Percentiles rank a stretch among this genome's conserved stretches.
phyloP scores from a whole-genome alignment of 768 basidiomycete genomes.

The Macrolepiota dolichaula region DNA sequence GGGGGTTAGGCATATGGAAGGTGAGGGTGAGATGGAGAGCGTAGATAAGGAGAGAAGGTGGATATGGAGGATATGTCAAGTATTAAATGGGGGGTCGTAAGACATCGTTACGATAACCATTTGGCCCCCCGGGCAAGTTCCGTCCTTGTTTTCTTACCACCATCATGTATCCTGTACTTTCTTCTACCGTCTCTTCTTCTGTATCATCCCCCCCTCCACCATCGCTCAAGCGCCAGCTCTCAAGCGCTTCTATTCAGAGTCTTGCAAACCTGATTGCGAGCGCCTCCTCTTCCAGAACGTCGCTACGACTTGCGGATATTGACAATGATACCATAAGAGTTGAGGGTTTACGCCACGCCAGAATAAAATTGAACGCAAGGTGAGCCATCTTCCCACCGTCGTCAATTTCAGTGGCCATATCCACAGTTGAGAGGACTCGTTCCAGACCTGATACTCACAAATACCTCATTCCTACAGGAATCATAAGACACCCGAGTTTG shows the following conservation, averaged over 20 bases:
- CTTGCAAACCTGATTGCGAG: conserved; percentile 26
- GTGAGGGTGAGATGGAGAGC: not conserved
- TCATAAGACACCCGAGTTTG: conserved; percentile 59
- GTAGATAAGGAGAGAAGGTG: not conserved
- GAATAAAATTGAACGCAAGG: conserved; percentile 62
- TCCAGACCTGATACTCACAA: conserved; percentile 18
- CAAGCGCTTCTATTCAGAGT: conserved; percentile 31
- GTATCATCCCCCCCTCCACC: conserved; percentile 8
- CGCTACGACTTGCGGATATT: conserved; percentile 31
- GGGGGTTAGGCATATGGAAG: not conserved
- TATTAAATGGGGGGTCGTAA: not conserved
- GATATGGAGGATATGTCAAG: not conserved
- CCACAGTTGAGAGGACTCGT: conserved; percentile 25
- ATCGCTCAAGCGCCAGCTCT: conserved; percentile 22
- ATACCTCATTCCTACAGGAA: conserved; percentile 46
- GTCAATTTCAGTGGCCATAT: conserved; percentile 24
- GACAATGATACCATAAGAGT: conserved; percentile 43
- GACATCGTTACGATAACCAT: not conserved
- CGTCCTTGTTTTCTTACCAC: conserved; percentile 14
- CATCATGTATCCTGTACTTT: conserved; percentile 10
- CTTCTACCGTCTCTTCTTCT: not conserved
- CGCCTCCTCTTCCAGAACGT: conserved; percentile 28
- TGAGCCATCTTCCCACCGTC: conserved; percentile 40
- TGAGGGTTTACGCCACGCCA: conserved; percentile 60
- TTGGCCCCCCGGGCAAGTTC: not conserved